phyloP scores from a whole-genome alignment of 306 rosid species.

The Luffa aegyptiaca region DNA sequence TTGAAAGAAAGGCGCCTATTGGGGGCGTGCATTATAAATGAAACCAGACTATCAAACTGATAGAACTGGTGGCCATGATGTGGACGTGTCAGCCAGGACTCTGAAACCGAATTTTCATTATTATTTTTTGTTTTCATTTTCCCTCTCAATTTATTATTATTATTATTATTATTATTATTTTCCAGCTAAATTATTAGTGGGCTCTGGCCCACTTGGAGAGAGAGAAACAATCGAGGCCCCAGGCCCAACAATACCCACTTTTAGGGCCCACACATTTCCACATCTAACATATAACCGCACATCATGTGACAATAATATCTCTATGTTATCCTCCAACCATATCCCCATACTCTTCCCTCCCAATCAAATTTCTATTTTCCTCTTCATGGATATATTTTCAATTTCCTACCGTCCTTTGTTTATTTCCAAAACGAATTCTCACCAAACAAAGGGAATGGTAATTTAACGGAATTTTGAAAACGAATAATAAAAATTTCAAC shows the following conservation, averaged over 20 bases:
- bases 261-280: background rate
- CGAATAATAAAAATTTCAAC: no score
- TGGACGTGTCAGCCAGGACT: conserved; percentile 3
- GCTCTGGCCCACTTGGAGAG: conserved; percentile 13
- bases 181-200: background rate
- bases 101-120: background rate
- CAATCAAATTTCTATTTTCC: background rate
- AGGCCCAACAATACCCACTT: conserved; percentile 7
- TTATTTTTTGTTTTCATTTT: background rate
- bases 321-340: background rate
- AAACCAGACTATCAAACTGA: background rate
- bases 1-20: background rate
- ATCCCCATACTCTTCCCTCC: background rate
- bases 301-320: background rate
- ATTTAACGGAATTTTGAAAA: no score
- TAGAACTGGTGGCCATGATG: background rate
- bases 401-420: no score
- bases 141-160: background rate
- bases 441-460: no score
- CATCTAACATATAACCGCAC: conserved; percentile 4
- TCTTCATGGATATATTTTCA: background rate
- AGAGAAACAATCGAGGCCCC: background rate
- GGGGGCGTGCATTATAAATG: background rate
- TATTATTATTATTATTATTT: background rate
- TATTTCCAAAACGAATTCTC: no score